phyloP scores from a whole-genome alignment of 495 filamentous ascomycete species.

The Penicillium antarcticum region DNA sequence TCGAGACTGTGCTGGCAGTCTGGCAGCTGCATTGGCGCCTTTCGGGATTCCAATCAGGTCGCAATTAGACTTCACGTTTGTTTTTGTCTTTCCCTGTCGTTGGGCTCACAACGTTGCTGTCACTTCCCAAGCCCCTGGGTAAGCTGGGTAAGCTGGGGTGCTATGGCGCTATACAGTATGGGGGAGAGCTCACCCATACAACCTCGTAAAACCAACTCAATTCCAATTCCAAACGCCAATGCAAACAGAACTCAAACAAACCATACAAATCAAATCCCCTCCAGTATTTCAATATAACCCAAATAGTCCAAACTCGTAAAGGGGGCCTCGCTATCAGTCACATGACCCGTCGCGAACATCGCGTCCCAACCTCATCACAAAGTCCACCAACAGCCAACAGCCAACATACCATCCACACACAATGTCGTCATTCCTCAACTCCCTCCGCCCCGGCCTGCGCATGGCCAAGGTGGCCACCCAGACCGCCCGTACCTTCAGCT shows the following conservation, averaged over 20 bases:
- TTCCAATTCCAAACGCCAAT: too few species aligned
- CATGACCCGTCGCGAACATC: background rate
- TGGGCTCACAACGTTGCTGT: background rate
- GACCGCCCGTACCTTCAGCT: conserved; percentile 57
- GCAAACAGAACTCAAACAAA: too few species aligned
- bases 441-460: conserved; percentile 36
- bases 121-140: too few species aligned
- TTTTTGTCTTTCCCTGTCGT: background rate
- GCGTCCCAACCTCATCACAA: background rate
- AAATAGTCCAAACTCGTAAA: too few species aligned
- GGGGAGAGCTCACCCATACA: too few species aligned
- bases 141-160: too few species aligned
- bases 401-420: conserved; percentile 28
- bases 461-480: conserved; percentile 29
- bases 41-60: background rate
- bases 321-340: too few species aligned
- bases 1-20: background rate
- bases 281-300: too few species aligned
- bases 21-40: background rate
- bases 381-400: conserved; percentile 11
- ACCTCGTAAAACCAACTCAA: too few species aligned
- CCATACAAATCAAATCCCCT: too few species aligned
- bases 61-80: background rate
- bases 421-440: conserved; percentile 51
- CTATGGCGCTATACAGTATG: too few species aligned